Percentiles rank a stretch among this genome's conserved stretches.
These are phyloP conservation scores for Termitomyces sp. DNA, from an alignment of 768 basidiomycete species.

Conservation along the genomic window DNA sequence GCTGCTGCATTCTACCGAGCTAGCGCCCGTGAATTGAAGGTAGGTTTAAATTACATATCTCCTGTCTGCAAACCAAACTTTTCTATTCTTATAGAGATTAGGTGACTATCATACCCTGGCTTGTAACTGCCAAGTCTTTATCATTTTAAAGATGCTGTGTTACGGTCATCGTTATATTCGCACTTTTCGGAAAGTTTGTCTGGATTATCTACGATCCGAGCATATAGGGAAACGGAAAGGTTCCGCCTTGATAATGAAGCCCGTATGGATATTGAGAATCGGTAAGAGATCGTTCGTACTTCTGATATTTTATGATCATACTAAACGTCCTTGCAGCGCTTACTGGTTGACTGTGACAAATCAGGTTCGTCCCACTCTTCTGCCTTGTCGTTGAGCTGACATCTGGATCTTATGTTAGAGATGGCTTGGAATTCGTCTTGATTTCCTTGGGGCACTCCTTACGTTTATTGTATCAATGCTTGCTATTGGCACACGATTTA, in stretches of 20 bases:
- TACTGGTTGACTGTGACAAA: slow-evolving; percentile 86
- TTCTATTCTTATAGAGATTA: slow-evolving; percentile 36
- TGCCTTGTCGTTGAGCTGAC: background rate
- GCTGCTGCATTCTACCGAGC: slow-evolving; percentile 79
- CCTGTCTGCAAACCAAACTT: background rate
- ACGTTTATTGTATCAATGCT: slow-evolving; percentile 79
- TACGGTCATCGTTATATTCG: slow-evolving; percentile 82
- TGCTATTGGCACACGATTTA: slow-evolving; percentile 65
- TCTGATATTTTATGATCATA: background rate
- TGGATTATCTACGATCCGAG: slow-evolving; percentile 82
- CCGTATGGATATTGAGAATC: slow-evolving; percentile 80
- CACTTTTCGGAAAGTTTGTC: slow-evolving; percentile 91
- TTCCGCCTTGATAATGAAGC: slow-evolving; percentile 72
- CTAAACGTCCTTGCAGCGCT: slow-evolving; percentile 36
- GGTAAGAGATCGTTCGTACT: slow-evolving; percentile 27
- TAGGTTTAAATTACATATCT: slow-evolving; percentile 13
- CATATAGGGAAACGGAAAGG: slow-evolving; percentile 73
- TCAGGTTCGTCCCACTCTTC: slow-evolving; percentile 40
- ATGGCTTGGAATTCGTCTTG: slow-evolving; percentile 89
- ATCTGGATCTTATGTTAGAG: slow-evolving; percentile 33
- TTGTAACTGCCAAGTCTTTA: background rate
- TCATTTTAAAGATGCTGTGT: slow-evolving; percentile 58
- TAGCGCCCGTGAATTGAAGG: slow-evolving; percentile 85
- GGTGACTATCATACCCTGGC: slow-evolving; percentile 28
- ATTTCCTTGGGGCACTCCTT: slow-evolving; percentile 67